Base-by-base conservation (phyloP, 2,329 filamentous ascomycete genomes). In the Pestalotiopsis fici region DNA sequence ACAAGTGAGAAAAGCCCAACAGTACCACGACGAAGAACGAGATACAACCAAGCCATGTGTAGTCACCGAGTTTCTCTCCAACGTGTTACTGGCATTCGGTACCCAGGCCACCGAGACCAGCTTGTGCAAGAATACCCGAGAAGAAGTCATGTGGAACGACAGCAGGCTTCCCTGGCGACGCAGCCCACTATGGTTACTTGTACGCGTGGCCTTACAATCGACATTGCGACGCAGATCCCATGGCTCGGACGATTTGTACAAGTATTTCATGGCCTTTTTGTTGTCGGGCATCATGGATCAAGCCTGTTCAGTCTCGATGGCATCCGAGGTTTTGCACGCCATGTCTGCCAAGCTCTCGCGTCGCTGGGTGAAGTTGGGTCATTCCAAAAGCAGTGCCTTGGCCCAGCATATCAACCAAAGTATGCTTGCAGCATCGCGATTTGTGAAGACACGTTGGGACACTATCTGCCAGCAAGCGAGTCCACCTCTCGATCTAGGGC, bases 51-150 rank as follows among this genome's bases (percentile, higher is more conserved):
- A 86, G 65, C 88, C 87, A 0, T 78, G 74, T 2, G 76, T 88
- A 13, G 80, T 90, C 0, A 88, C 85, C 0, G 83, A 88, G 54
- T 79, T 86, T 7, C 76, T 83, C 3, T 61, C 70, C 0, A 78
- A 79, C 0, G 76, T 86, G 3, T 69, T 88, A 2, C 74, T 75
- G 13, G 77, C 81, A 4, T 67, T 82, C 1, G 85, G 84, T 0
- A 63, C 69, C 2, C 66, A 73, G 0, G 65, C 69, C 3, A 18
- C 73, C 0, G 70, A 71, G 0, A 6, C 61, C 0, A 75, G 78
- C 0, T 78, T 89, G n/a, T 76, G 69, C 56, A 90, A 90, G 67
- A 78, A 84, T 35, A 86, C 84, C 0, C 82, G 85, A 2, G 86
- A 90, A 50, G 87, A 90, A 15, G 81, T 88, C 1, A 66, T 86